Base-by-base conservation (phyloP, 2,329 filamentous ascomycete species). In the Mariannaea elegans region DNA sequence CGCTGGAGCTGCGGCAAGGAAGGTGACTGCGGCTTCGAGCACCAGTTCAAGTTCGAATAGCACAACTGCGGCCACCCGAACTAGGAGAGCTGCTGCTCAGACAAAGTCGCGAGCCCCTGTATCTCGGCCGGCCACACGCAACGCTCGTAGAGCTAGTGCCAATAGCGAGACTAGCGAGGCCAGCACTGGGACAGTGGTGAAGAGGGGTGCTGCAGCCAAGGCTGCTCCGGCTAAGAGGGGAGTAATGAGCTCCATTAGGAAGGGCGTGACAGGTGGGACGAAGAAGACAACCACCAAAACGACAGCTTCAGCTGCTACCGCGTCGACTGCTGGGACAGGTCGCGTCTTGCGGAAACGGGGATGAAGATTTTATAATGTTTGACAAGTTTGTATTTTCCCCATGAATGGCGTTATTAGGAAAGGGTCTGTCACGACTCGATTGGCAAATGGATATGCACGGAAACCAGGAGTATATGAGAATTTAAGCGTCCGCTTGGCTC, bases 101-200 rank as follows among this genome's bases (percentile, higher is more conserved):
- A 62, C 76, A 21, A 68, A 79, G 18, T 68, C 72, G n/a, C 77
- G 75, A 48, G 76, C 78, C 23, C 65, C 72, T 24, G 62, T 71
- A 14, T 69, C 75, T 10, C 73, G 76, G 31, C 73, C 76, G 29
- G 76, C 77, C 18, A 84, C 83, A 31, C 81, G 82, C 59, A 82
- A 78, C 32, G 78, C 77, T 55, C 80, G 82, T 61, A 82, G 85
- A 72, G 75, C 78, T 70, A 91, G 89, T 68, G 82, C 78, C 65
- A 81, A 79, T 56, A 90, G 88, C 71, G 87, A 87, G 70, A 81
- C 84, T 14, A 90, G 87, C 66, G 86, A 89, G 55, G 81, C 78
- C 5, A 91, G 88, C 73, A 84, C 84, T 13, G 84, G 85, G 7
- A 91, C 89, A 0, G 86, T 90, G 19, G 81, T 90, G 41, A 84